A percentile compares a stretch with the other conserved stretches of the same genome.
These are phyloP conservation scores for Kwoniella europaea DNA, from an alignment of 768 basidiomycete genomes.

Conservation along the genomic window DNA sequence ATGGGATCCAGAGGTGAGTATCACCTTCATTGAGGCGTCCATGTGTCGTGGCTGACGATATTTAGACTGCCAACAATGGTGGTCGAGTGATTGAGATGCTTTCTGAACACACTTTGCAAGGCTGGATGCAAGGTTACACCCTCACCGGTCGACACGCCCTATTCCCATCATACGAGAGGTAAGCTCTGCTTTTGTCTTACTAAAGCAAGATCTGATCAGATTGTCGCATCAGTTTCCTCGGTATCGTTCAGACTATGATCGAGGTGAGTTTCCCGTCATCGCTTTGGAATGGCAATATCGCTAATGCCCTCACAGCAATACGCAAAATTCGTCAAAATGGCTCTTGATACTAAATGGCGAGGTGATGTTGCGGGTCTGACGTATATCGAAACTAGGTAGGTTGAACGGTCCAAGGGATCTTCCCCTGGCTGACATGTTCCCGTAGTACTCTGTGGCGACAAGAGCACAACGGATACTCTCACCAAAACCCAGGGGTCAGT, in stretches of 20 bases:
- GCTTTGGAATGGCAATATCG: not conserved
- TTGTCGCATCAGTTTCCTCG: conserved; percentile 66
- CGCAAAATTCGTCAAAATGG: conserved; percentile 86
- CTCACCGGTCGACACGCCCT: conserved; percentile 76
- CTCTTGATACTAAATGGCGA: conserved; percentile 70
- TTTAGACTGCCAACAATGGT: conserved; percentile 67
- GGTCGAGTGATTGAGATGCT: conserved; percentile 88
- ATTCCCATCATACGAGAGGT: conserved; percentile 86
- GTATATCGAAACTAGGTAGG: conserved; percentile 72
- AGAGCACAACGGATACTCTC: conserved; percentile 78
- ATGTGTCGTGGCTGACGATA: conserved; percentile 27
- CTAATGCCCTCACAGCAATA: conserved; percentile 59
- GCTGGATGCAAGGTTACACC: conserved; percentile 88
- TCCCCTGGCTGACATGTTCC: not conserved
- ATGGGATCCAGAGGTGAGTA: conserved; percentile 68
- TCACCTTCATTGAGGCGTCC: not conserved
- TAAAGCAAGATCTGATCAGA: no score
- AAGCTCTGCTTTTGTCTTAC: not conserved
- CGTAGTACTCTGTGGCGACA: conserved; percentile 74
- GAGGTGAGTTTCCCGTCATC: conserved; percentile 28
- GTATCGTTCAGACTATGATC: conserved; percentile 84
- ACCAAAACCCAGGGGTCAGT: conserved; percentile 63
- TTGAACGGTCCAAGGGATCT: not conserved
- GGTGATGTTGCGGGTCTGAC: conserved; percentile 54
- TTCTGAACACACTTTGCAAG: conserved; percentile 51